Evolutionary conservation across 2,329 filamentous ascomycete genomes (phyloP).

Genomic region (Dichotomopilus funicola): DNA sequence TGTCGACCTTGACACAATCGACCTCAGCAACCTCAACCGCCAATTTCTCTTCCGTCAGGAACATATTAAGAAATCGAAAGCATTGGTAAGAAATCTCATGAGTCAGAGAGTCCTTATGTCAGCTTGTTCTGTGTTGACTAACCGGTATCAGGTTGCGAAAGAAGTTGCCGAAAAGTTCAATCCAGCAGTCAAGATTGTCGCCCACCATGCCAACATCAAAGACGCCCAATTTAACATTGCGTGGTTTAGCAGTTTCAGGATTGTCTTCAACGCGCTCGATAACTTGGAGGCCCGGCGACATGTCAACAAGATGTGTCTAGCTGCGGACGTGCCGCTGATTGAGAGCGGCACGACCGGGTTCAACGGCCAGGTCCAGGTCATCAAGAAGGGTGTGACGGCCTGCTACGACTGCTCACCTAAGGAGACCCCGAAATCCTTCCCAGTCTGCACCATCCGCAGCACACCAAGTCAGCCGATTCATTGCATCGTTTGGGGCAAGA

Average conservation of each 20-base stretch:
- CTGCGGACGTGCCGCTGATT: slow-evolving; percentile 81
- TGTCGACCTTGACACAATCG: slow-evolving; percentile 96
- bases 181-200: slow-evolving; percentile 75
- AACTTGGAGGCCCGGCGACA: slow-evolving; percentile 90
- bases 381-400: slow-evolving; percentile 83
- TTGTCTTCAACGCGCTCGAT: slow-evolving; percentile 96
- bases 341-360: slow-evolving; percentile 98
- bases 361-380: slow-evolving; percentile 95
- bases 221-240: slow-evolving; percentile 76
- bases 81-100: slow-evolving; percentile 55
- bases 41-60: slow-evolving; percentile 96
- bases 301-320: slow-evolving; percentile 96
- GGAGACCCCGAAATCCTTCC: slow-evolving; percentile 84
- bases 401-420: slow-evolving; percentile 96
- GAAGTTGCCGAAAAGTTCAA: slow-evolving; percentile 89
- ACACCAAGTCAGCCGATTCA: slow-evolving; percentile 95
- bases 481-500: slow-evolving; percentile 98
- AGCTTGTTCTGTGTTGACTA: not conserved
- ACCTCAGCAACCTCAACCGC: slow-evolving; percentile 93
- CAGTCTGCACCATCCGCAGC: slow-evolving; percentile 94
- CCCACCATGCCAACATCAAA: slow-evolving; percentile 93
- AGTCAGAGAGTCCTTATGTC: no score
- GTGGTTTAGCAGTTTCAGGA: slow-evolving; percentile 76
- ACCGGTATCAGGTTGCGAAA: slow-evolving; percentile 65
- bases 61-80: slow-evolving; percentile 97